Percentiles rank a stretch among this genome's conserved stretches.
phyloP scores from a whole-genome alignment of 2,329 filamentous ascomycete species.

The Dactylellina leptospora region DNA sequence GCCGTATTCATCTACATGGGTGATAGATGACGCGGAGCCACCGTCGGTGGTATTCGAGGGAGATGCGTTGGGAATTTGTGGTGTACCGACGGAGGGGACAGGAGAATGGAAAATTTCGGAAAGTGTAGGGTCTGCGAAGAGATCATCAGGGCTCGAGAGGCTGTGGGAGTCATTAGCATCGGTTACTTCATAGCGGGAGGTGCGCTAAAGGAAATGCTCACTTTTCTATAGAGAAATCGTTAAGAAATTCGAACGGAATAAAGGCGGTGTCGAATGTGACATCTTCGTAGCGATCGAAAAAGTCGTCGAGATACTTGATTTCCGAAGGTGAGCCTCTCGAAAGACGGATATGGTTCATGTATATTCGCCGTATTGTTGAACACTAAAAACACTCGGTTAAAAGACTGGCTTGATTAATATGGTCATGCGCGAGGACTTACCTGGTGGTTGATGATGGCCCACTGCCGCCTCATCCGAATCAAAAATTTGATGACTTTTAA shows the following conservation, averaged over 20 bases:
- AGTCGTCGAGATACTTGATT: constrained; percentile 55
- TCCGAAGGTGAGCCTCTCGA: constrained; percentile 56
- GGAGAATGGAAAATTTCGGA: constrained; percentile 53
- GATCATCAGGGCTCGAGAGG: constrained; percentile 47
- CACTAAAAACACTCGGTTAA: constrained; percentile 19
- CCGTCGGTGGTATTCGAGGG: constrained; percentile 49
- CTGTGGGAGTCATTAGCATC: constrained; percentile 19
- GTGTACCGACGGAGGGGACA: constrained; percentile 49
- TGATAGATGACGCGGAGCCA: constrained; percentile 45
- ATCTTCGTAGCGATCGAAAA: constrained; percentile 50
- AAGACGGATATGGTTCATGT: constrained; percentile 54
- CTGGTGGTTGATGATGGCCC: constrained; percentile 53
- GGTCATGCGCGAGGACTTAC: constrained; percentile 1
- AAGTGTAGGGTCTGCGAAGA: constrained; percentile 49
- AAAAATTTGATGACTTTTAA: constrained; percentile 47
- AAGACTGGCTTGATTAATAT: background rate
- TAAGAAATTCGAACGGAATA: constrained; percentile 49
- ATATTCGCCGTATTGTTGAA: constrained; percentile 50
- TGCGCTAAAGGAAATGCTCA: background rate
- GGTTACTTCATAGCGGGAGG: background rate
- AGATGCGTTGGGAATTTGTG: constrained; percentile 47
- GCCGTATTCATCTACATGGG: constrained; percentile 48
- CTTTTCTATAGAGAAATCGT: constrained; percentile 53
- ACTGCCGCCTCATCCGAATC: constrained; percentile 50
- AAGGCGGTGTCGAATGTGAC: constrained; percentile 51